Evolutionary conservation across 1,284 basidiomycete species (phyloP).

Genomic region (Cryptococcus hybrid): DNA sequence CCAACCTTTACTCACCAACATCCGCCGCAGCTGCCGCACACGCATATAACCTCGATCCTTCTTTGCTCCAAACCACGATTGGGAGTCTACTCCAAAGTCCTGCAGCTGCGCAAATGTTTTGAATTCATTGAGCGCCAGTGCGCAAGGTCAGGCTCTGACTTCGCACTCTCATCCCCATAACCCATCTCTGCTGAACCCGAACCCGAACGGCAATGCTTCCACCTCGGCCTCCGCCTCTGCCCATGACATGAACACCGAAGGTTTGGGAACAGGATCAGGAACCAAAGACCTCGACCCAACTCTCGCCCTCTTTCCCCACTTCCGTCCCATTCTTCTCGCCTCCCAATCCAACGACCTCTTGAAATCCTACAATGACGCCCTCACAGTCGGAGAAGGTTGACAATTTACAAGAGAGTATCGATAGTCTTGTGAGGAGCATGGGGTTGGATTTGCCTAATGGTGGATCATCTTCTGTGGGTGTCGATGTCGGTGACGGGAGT

Average conservation of each 20-base stretch:
- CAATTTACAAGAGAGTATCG: slow-evolving; percentile 66
- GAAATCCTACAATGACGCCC: slow-evolving; percentile 61
- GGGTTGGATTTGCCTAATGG: slow-evolving; percentile 55
- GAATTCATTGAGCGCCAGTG: slow-evolving; percentile 52
- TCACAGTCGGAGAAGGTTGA: slow-evolving; percentile 70
- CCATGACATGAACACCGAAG: not conserved
- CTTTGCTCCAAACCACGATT: slow-evolving; percentile 61
- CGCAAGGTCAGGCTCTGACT: slow-evolving; percentile 38
- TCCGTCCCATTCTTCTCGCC: slow-evolving; percentile 16
- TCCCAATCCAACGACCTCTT: slow-evolving; percentile 51
- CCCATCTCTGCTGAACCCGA: not conserved
- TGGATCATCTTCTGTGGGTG: slow-evolving; percentile 15
- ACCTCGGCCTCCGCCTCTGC: not conserved
- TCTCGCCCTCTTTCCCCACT: slow-evolving; percentile 40
- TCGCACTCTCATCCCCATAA: slow-evolving; percentile 12
- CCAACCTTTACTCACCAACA: slow-evolving; percentile 15
- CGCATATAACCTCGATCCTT: slow-evolving; percentile 46
- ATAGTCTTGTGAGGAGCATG: slow-evolving; percentile 67
- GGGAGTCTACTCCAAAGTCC: slow-evolving; percentile 63
- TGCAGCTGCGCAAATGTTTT: slow-evolving; percentile 68
- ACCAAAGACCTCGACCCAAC: slow-evolving; percentile 48
- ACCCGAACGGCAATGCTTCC: not conserved
- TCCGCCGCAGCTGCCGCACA: slow-evolving; percentile 24
- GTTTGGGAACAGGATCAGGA: not conserved
- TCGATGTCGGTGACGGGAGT: not conserved